Evolutionary conservation across 805 yeast genomes (phyloP), one percentile per base, ranked within the genome.

Genomic region (Saturnispora galanensis): DNA sequence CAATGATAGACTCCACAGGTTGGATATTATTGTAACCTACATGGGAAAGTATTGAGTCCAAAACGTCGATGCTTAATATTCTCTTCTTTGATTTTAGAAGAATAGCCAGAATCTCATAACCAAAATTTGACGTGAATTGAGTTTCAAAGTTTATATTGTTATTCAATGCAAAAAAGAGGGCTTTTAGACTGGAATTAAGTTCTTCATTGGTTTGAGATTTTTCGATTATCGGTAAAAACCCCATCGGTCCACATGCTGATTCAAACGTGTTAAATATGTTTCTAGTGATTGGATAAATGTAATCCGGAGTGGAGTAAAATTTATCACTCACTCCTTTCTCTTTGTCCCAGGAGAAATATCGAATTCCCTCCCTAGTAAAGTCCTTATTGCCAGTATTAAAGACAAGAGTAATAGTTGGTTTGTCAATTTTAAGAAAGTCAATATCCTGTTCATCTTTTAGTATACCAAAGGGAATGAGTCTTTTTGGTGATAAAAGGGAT

Each of bases 71-170:
- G 5, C 62, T 54, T 3, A 73, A 60, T 42, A 53, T 50, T 4
- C 53, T 55, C 49, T 65, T 68, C 53, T 76, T 77, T 26, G 70
- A 63, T 35, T 70, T 73, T 26, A 81, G 53, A 8, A 83, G 54
- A 0, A 80, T 70, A 0, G 74, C 70, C 1, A 83, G 55, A 3
- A 80, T 68, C 21, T 76, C 76, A 52, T 77, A 83, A 1, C 88
- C 88, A 50, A 72, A 73, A 3, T 67, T 64, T 13, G 70, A 65
- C 51, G 79, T 85, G 55, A 81, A 74, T 48, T 80, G 86, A 42
- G 72, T 62, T 35, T 79, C 64, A 72, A 80, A 69, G 3, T n/a
- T 13, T 26, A 11, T 37, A 48, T 74, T 69, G 29, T 64, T 62
- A n/a, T 65, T 57, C 10, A 80, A 56, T 1, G 74, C 38, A 11